These are phyloP conservation scores for Phellinidium pouzarii DNA, from an alignment of 1,284 basidiomycete genomes.

Conservation along the genomic window DNA sequence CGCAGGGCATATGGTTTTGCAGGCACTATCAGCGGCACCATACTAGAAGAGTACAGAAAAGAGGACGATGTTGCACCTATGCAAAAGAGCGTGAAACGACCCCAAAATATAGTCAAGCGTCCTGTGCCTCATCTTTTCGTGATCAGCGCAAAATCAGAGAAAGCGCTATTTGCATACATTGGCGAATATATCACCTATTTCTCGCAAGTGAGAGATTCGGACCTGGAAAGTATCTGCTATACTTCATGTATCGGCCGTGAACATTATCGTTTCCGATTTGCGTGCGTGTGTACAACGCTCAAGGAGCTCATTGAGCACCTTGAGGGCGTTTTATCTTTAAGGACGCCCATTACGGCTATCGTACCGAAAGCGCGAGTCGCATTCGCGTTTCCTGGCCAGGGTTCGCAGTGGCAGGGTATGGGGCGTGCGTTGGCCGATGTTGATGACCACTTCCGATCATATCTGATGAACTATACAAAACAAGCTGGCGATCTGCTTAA, in stretches of 20 bases:
- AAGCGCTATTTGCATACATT: slow-evolving; percentile 27
- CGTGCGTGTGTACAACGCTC: slow-evolving; percentile 28
- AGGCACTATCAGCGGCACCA: slow-evolving; percentile 30
- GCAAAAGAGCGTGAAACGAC: background rate
- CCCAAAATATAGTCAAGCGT: background rate
- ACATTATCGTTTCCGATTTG: slow-evolving; percentile 30
- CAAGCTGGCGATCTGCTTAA: slow-evolving; percentile 21
- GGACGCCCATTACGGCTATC: slow-evolving; percentile 13
- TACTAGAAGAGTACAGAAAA: slow-evolving; percentile 26
- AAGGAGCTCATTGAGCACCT: slow-evolving; percentile 29
- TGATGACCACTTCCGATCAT: slow-evolving; percentile 27
- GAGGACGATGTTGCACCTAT: background rate
- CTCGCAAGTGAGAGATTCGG: slow-evolving; percentile 21
- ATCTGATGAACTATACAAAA: slow-evolving; percentile 26
- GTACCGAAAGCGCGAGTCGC: slow-evolving; percentile 20
- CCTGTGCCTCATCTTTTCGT: slow-evolving; percentile 25
- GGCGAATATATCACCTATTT: slow-evolving; percentile 29
- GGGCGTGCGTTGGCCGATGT: slow-evolving; percentile 27
- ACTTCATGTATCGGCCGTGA: slow-evolving; percentile 32
- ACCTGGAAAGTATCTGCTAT: slow-evolving; percentile 30
- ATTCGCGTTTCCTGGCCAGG: slow-evolving; percentile 33
- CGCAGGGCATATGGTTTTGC: slow-evolving; percentile 32
- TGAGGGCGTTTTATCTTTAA: slow-evolving; percentile 20
- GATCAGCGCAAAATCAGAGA: slow-evolving; percentile 30
- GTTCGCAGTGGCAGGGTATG: slow-evolving; percentile 33